Percentiles rank a stretch among this genome's conserved stretches.
phyloP scores from a whole-genome alignment of 169 alveolate species.

The Cryptosporidium parvum region DNA sequence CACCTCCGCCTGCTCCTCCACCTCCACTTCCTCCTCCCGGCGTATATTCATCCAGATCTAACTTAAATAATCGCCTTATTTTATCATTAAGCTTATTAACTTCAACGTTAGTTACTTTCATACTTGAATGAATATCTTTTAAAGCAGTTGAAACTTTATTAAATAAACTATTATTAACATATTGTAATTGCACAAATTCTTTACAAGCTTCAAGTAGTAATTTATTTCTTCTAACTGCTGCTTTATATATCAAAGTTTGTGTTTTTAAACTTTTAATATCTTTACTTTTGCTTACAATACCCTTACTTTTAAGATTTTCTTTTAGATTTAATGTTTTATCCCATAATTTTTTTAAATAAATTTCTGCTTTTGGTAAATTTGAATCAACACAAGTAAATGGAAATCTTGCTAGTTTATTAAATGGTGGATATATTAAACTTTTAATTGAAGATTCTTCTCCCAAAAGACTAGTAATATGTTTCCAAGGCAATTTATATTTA shows the following conservation, averaged over 20 bases:
- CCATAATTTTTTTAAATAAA: neutral
- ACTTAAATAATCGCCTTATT: neutral
- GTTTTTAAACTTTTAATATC: neutral
- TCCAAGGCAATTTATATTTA: slow-evolving; percentile 41
- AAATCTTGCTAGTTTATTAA: neutral
- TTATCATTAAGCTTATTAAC: neutral
- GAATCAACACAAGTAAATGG: neutral
- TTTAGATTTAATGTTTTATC: neutral
- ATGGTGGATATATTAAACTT: neutral
- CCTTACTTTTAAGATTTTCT: neutral
- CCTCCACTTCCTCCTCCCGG: no score
- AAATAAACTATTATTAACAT: neutral
- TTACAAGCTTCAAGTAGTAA: neutral
- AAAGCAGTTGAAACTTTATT: neutral
- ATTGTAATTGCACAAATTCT: neutral
- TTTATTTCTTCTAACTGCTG: slow-evolving; percentile 16
- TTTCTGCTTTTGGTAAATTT: neutral
- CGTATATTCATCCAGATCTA: neutral
- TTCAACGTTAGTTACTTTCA: neutral
- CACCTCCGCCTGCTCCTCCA: neutral
- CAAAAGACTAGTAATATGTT: neutral
- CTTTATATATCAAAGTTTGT: neutral
- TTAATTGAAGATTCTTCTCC: neutral
- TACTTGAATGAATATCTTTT: neutral
- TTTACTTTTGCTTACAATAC: neutral